Evolutionary conservation across 1,284 basidiomycete species (phyloP), one percentile per base, ranked within the genome.

Genomic region (Melanopsichium pennsylvanicum): DNA sequence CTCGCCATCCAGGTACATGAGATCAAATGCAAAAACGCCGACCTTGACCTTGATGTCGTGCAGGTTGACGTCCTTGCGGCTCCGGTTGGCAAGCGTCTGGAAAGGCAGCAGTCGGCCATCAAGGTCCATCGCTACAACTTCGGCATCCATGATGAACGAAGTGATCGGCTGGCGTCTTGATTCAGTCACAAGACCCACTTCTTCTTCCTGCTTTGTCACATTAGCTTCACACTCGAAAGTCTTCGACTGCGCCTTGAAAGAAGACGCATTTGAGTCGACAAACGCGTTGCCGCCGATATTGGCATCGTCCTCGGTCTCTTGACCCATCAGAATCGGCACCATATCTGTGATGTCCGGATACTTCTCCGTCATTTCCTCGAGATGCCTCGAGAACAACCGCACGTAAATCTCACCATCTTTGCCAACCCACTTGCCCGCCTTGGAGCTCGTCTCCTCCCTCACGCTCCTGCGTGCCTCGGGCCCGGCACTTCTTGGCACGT

Each of bases 311-410:
- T 68, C 69, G 19, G n/a, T 37, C 43, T 60, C 67, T 27, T 55
- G 63, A 7, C 70, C 72, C 32, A 76, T 48, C 45, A 63, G 48
- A 8, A 60, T 78, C n/a, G 85, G 69, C 34, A 81, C 71, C 66
- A 74, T 56, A 19, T 85, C 84, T 52, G 87, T 84, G 29, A 96
- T 86, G 81, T 97, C 93, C 11, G 93, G 93, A 80, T 96, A 97
- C 88, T 93, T 82, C 29, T 55, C 87, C 3, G 91, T 93, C 91
- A 93, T 93, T 74, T 93, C 89, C 82, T 95, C 93, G 22, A 96
- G 83, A 83, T 95, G 92, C 26, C 92, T 86, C 52, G 90, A 91
- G 83, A 96, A 96, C 37, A 95, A 84, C 44, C 88, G 86, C 31
- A 93, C 86, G 58, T 83, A 85, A 19, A 85, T 76, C 34, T 70